Evolutionary conservation across 352 stramenopile genomes (phyloP).

Genomic region (Phytopythium boreale): DNA sequence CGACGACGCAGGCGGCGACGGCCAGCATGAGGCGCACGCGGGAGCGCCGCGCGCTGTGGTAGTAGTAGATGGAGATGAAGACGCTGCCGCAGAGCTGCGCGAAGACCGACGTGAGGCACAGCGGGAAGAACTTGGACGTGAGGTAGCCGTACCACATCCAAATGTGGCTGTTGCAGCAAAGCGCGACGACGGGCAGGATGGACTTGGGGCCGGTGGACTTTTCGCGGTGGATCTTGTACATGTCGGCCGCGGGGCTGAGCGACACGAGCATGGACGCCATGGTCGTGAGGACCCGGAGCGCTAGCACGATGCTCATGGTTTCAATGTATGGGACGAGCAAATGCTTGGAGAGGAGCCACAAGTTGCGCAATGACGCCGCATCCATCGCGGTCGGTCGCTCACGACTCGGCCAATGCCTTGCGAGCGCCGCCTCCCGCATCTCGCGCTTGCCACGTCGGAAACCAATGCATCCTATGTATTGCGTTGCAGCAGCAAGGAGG

Average conservation of each 20-base stretch:
- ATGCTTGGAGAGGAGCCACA: not conserved
- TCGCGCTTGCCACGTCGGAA: not conserved
- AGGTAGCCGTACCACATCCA: constrained; percentile 28
- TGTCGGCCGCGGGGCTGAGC: constrained; percentile 16
- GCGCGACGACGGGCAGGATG: constrained; percentile 24
- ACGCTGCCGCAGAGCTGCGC: constrained; percentile 17
- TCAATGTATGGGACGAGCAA: not conserved
- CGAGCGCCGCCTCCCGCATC: not conserved
- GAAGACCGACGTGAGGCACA: constrained; percentile 26
- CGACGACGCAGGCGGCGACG: not conserved
- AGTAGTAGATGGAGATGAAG: constrained; percentile 28
- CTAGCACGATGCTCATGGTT: constrained; percentile 1
- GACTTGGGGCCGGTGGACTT: constrained; percentile 26
- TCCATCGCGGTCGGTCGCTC: not conserved
- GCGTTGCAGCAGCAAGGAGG: not conserved
- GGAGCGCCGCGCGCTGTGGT: constrained; percentile 16
- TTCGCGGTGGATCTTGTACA: constrained; percentile 24
- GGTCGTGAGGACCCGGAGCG: constrained; percentile 14
- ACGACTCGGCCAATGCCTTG: not conserved
- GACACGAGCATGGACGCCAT: constrained; percentile 25
- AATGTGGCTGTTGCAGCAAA: constrained; percentile 29
- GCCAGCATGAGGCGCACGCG: constrained; percentile 16
- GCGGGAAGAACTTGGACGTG: constrained; percentile 20
- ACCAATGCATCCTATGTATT: not conserved
- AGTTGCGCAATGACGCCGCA: constrained; percentile 2